phyloP scores from a whole-genome alignment of 2,329 filamentous ascomycete genomes.

The Xylariales sp. region DNA sequence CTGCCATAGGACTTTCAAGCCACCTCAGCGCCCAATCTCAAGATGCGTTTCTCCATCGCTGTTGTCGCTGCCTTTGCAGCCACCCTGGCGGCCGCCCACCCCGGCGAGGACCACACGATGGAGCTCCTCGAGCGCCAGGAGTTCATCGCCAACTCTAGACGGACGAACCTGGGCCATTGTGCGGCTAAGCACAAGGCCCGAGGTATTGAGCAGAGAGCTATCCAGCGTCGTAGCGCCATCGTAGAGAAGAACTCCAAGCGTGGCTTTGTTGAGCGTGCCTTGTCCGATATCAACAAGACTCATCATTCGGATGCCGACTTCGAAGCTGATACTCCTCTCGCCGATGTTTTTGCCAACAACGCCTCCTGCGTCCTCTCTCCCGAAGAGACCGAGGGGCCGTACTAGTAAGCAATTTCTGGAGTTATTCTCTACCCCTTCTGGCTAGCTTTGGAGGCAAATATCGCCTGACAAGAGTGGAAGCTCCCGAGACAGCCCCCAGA shows the following conservation, averaged over 20 bases:
- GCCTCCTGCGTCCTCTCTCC: constrained; percentile 45
- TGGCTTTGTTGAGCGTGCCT: constrained; percentile 21
- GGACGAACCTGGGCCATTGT: constrained; percentile 4
- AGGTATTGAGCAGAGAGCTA: constrained; percentile 3
- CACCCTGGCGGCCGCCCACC: constrained; percentile 6
- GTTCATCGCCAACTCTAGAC: constrained; percentile 4
- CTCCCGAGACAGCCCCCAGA: no score
- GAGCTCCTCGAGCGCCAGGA: constrained; percentile 4
- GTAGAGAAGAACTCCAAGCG: constrained; percentile 2
- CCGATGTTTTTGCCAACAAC: constrained; percentile 36
- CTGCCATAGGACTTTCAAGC: no score
- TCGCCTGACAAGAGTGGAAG: no score
- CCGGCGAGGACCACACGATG: not conserved
- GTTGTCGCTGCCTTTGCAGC: constrained; percentile 3
- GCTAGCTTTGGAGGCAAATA: no score
- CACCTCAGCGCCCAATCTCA: no score
- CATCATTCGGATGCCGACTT: constrained; percentile 30
- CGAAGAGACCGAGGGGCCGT: constrained; percentile 50
- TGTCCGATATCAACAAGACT: constrained; percentile 20
- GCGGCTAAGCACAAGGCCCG: constrained; percentile 4
- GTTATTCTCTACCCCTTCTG: no score
- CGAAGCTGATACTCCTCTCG: constrained; percentile 26
- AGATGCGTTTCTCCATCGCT: constrained; percentile 7
- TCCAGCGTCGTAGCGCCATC: constrained; percentile 2
- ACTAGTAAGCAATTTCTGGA: no score